phyloP scores from a whole-genome alignment of 148 eudicot genomes.

The Fallopia convolvulus region DNA sequence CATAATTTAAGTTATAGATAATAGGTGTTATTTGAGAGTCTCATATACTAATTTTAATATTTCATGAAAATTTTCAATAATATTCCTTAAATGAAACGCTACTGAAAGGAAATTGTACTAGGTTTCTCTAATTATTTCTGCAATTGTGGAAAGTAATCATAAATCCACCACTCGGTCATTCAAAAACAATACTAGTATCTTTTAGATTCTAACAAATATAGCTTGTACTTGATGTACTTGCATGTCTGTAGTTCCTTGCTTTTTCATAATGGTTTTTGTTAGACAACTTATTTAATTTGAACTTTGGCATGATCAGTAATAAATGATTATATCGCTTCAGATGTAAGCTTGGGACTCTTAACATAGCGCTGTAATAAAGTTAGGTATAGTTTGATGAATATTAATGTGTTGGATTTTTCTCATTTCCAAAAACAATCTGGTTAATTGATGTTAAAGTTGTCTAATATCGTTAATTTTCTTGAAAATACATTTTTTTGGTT shows the following conservation, averaged over 20 bases:
- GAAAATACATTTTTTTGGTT: background rate
- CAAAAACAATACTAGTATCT: background rate
- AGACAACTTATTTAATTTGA: background rate
- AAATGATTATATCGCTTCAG: background rate
- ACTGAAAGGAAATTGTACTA: background rate
- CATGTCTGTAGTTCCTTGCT: background rate
- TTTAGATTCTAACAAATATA: background rate
- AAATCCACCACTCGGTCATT: background rate
- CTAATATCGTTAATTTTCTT: background rate
- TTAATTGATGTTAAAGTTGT: background rate
- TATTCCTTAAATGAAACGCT: background rate
- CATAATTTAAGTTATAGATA: background rate
- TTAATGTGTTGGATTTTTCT: background rate
- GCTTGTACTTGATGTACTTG: background rate
- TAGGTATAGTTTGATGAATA: background rate
- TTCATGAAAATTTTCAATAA: background rate
- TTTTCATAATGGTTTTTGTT: background rate
- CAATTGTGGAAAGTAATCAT: background rate
- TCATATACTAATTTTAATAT: background rate
- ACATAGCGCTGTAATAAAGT: background rate
- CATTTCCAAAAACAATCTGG: background rate
- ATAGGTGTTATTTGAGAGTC: background rate
- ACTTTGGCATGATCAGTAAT: background rate
- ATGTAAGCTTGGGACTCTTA: background rate
- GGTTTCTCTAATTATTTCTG: background rate